phyloP scores from a whole-genome alignment of 1,284 basidiomycete genomes.

The Marasmius fiardii region DNA sequence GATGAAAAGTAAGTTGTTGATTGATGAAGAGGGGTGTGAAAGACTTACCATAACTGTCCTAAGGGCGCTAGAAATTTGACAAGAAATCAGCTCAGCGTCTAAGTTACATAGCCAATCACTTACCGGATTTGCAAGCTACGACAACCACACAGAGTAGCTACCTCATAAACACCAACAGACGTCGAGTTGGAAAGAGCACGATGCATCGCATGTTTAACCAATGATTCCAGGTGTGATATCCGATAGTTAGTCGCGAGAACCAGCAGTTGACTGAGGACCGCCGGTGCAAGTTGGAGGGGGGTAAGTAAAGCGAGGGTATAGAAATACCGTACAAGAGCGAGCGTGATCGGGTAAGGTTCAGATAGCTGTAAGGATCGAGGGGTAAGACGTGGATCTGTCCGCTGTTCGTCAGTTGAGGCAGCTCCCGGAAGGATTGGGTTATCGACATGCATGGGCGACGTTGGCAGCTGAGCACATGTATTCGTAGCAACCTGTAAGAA shows the following conservation, averaged over 20 bases:
- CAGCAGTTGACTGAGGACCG: conserved; percentile 84
- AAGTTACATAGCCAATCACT: conserved; percentile 22
- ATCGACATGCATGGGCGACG: conserved; percentile 52
- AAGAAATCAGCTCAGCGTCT: conserved; percentile 3
- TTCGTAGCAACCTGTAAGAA: conserved; percentile 55
- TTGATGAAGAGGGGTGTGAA: conserved; percentile 6
- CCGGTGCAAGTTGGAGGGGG: conserved; percentile 85
- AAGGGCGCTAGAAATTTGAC: conserved; percentile 54
- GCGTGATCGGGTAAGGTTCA: conserved; percentile 85
- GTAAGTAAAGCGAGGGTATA: conserved; percentile 86
- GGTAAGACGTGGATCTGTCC: conserved; percentile 69
- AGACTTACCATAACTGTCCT: conserved; percentile 69
- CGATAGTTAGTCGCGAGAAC: conserved; percentile 84
- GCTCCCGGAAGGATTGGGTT: conserved; percentile 56
- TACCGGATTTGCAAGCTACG: conserved; percentile 85
- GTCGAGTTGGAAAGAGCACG: conserved; percentile 78
- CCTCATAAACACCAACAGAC: conserved; percentile 89
- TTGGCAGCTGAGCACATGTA: conserved; percentile 54
- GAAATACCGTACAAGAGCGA: conserved; percentile 90
- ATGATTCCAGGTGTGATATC: conserved; percentile 68
- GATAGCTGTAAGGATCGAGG: conserved; percentile 80
- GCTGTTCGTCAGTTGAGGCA: conserved; percentile 35
- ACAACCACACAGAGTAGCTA: conserved; percentile 87
- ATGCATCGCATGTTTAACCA: conserved; percentile 93
- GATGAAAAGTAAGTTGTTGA: neutral